Base-by-base conservation (phyloP, 805 yeast genomes). In the Hanseniaspora taiwanica region DNA sequence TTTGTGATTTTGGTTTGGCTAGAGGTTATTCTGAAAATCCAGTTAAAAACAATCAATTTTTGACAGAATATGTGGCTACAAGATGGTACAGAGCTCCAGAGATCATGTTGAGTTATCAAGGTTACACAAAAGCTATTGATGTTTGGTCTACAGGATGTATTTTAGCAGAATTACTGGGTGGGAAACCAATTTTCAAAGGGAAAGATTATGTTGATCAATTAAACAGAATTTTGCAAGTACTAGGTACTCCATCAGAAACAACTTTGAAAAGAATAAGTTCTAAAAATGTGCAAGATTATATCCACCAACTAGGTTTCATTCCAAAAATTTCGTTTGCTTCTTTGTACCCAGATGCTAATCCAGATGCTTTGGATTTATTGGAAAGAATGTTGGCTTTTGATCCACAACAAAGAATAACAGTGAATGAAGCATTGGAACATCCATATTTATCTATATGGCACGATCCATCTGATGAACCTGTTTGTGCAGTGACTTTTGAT, bases 61-160 rank as follows among this genome's bases (percentile, higher is more conserved):
- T 89, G 68, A 91, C 98, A 1, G 97, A 89, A 59, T 91, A 91
- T 56, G 98, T 91, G 21, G 97, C 98, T 24, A 91, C 98, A 1
- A 72, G 98, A 58, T 91, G 98, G 98, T 91, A 91, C 61, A 69
- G 98, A 49, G 98, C 98, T 3, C 98, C 98, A 0, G 98, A 91
- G 56, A 86, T 91, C 60, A 89, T 91, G 86, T 68, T 91, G 41
- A 80, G 93, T 47, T 85, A 83, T 65, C 94, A 91, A 58, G 84
- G 87, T 44, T 89, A 89, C 60, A 83, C 97, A 5, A 87, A 85
- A 63, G 96, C 98, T 19, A 89, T 91, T 44, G 98, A 91, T 59
- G 72, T 91, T 42, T 91, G 98, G 98, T 85, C 96, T 0, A 94
- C 91, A 17, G 98, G 98, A 2, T 91, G 98, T 63, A 87, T 91